Conservation (phyloP, 2,329 filamentous ascomycete genomes). For the Hyphodiscus sp. region DNA sequence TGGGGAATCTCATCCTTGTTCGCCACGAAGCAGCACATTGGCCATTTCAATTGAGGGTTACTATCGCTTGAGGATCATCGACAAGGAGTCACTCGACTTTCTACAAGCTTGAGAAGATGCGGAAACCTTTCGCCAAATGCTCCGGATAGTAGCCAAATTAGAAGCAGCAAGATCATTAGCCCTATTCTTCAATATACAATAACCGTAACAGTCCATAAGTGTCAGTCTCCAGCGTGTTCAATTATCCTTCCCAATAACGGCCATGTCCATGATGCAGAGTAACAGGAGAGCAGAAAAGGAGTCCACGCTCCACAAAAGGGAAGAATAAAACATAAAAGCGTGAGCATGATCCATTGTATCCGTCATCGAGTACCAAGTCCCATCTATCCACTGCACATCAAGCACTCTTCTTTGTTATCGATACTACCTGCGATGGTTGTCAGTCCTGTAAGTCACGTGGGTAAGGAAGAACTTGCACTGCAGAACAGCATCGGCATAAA, state of each 20-base stretch:
- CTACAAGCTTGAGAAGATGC: neutral
- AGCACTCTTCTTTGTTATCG: constrained; percentile 87
- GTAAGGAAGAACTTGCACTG: constrained; percentile 56
- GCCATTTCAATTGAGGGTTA: no score
- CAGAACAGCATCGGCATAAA: constrained; percentile 89
- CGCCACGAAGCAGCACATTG: no score
- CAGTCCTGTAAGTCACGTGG: constrained; percentile 28
- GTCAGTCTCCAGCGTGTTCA: neutral
- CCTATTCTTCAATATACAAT: neutral
- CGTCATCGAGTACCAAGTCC: constrained; percentile 10
- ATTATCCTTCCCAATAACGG: neutral
- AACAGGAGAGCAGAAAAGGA: neutral
- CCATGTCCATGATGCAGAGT: neutral
- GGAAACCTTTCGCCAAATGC: neutral
- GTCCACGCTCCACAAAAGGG: neutral
- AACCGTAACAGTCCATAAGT: neutral
- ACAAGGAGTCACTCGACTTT: neutral
- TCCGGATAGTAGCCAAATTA: neutral
- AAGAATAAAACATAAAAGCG: constrained; percentile 13
- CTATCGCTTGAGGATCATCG: no score
- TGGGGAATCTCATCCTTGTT: no score
- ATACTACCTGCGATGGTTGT: constrained; percentile 62
- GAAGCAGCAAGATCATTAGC: neutral
- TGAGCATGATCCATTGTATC: constrained; percentile 22
- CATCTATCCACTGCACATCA: constrained; percentile 89